Evolutionary conservation across 805 yeast genomes (phyloP), one percentile per base, ranked within the genome.

Genomic region (Barnettozyma vustinii): DNA sequence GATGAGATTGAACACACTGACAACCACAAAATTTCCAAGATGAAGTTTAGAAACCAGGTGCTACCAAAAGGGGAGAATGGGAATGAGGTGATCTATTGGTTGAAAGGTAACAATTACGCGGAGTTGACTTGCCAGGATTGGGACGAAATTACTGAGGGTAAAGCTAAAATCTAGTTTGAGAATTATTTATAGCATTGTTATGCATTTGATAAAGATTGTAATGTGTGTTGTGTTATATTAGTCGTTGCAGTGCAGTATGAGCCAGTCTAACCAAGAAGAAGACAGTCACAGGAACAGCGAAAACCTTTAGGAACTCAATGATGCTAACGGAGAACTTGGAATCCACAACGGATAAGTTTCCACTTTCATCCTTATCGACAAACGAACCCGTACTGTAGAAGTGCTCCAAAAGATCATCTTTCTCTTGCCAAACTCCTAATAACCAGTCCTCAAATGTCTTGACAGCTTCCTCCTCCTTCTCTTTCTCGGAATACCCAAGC

Each of bases 1-100:
- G 63, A 69, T 32, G 67, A 69, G 45, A 83, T 90, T 52, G 76
- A 77, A 56, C 77, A 80, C 42, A 80, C 87, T 3, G 92, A 87
- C 54, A 92, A 87, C 63, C 91, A 87, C 67, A 91, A 91, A 70
- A 80, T 91, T 13, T 77, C 84, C 12, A 87, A 86, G 65, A 81
- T 80, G 58, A 66, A 69, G 30, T 86, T 80, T 62, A 81, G 84
- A 64, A 78, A 83, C 56, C 90, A 86, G 51, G 72, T 72, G 9
- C 65, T 85, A 45, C 87, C 97, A 49, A 75, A 76, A 62, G 95
- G 95, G 45, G 75, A 69, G 26, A 62, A 67, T 40, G 83, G 81
- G 5, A 65, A 67, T 23, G 92, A 87, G 45, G 60, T 68, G 18
- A 77, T 90, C 36, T 91, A 79, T 67, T 89, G 92, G 86, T 71